Evolutionary conservation across 192 early-diverging fungal genomes (phyloP), one percentile per base, ranked within the genome.

Genomic region (Coemansia sp.): DNA sequence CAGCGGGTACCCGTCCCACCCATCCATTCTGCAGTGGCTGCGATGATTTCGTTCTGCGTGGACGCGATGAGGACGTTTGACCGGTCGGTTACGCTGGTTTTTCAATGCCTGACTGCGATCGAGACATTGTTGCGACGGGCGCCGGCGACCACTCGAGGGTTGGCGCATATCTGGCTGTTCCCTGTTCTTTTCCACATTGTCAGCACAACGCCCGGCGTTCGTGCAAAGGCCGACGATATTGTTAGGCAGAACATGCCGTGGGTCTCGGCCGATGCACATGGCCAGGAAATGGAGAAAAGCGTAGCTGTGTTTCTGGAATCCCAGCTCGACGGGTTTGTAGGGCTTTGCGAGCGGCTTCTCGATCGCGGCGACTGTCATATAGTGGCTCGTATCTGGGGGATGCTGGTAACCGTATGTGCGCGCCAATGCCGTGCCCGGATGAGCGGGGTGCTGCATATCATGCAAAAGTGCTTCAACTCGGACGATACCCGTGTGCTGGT

Each of bases 231-330:
- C 39, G 74, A 73, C 67, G 50, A 20, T 53, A 76, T 82, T 19
- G 53, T 82, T 2, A 61, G 79, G 32, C 70, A 68, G 32, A 82
- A 76, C 63, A 82, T 82, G 8, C 79, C 79, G 25, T 82, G 79
- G 79, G 63, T 82, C 16, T 67, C 79, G 13, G 79, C 79, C 53
- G 74, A 76, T 44, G 44, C 55, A 5, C 79, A 82, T 25, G 43
- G 44, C 37, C 45, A 70, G 13, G 79, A 76, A 32, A 68, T 76
- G 71, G 74, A 76, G 25, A 9, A 5, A 2, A 48, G 39, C 4
- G 71, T 61, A 41, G 20, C 54, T n/a, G 49, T 44, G n/a, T 82
- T 76, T 46, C 22, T 76, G 9, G 65, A 53, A 3, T 19, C 48
- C 12, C 55, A 69, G 7, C 61, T 76, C 46, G 65, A 67, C 41